These are phyloP conservation scores for Vigna angularis DNA, from an alignment of 306 rosid genomes.

Conservation along the genomic window DNA sequence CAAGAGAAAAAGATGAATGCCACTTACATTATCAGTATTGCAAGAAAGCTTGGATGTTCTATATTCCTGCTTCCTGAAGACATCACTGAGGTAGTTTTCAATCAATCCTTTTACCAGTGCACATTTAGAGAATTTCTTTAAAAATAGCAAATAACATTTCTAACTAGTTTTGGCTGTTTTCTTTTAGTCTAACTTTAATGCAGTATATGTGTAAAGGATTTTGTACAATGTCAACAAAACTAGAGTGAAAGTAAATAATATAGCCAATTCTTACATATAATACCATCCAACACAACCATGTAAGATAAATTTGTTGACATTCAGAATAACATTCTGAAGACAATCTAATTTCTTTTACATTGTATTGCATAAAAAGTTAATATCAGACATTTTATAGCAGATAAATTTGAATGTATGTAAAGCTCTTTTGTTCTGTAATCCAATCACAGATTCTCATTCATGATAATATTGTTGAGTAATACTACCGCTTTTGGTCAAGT, in stretches of 20 bases:
- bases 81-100: conserved; percentile 79
- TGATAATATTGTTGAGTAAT: too few relatives aligned
- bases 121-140: too few relatives aligned
- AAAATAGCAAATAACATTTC: neutral
- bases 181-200: neutral
- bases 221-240: neutral
- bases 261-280: neutral
- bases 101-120: neutral
- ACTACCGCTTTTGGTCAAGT: too few relatives aligned
- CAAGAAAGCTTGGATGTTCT: conserved; percentile 97
- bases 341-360: too few relatives aligned
- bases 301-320: too few relatives aligned
- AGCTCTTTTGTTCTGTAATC: neutral
- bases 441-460: neutral
- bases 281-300: too few relatives aligned
- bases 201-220: neutral
- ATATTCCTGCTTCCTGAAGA: conserved; percentile 98
- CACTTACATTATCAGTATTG: conserved; percentile 93
- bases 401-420: neutral
- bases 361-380: too few relatives aligned
- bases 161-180: neutral
- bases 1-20: conserved; percentile 98
- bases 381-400: too few relatives aligned
- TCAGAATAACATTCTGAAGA: too few relatives aligned
- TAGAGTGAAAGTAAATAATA: neutral